Conservation (phyloP, 148 eudicot species). For the Diospyros lotus region DNA sequence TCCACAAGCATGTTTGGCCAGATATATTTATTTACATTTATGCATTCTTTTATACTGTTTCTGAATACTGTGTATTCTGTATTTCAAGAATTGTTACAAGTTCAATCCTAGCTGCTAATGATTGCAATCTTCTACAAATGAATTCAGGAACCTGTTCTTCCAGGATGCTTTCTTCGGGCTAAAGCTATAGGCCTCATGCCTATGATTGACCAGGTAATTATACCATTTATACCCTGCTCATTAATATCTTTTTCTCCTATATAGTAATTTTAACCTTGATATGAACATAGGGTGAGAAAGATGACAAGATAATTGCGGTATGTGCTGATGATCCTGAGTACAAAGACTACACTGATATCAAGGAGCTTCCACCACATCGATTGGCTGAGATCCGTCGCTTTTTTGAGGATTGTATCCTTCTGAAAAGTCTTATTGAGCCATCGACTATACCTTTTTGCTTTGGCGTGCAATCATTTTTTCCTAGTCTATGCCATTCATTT, state of each 20-base stretch:
- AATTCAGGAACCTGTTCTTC: conserved; percentile 71
- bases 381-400: conserved; percentile 82
- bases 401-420: conserved; percentile 85
- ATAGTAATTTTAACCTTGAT: conserved; percentile 11
- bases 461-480: background rate
- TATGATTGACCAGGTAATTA: conserved; percentile 73
- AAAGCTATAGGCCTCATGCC: conserved; percentile 87
- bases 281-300: conserved; percentile 61
- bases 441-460: background rate
- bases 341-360: conserved; percentile 61
- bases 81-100: background rate
- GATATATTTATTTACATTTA: no score
- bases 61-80: background rate
- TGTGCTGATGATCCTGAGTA: conserved; percentile 90
- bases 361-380: conserved; percentile 83
- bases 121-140: background rate
- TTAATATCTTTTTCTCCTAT: background rate
- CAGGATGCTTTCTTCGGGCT: conserved; percentile 82
- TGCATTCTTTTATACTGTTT: background rate
- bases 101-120: background rate
- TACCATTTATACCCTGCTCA: background rate
- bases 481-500: background rate
- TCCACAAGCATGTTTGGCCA: background rate
- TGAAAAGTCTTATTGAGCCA: background rate
- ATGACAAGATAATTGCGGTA: conserved; percentile 81